Evolutionary conservation across 2,329 filamentous ascomycete species (phyloP), one percentile per base, ranked within the genome.

Genomic region (Chaetomiaceae sp.): DNA sequence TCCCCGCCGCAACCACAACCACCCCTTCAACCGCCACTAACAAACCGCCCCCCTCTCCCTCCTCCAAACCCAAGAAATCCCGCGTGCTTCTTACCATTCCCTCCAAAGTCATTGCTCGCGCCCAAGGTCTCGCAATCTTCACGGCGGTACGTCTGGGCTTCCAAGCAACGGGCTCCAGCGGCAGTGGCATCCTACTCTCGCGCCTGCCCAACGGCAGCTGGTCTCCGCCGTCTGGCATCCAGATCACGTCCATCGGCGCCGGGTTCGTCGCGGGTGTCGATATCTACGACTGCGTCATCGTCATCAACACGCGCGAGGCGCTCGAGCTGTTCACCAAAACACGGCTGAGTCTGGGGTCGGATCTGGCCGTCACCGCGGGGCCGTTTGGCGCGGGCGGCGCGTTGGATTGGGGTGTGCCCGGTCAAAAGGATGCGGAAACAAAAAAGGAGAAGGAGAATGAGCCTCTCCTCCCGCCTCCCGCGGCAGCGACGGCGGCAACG

Each of bases 211-310:
- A 87, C 63, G 84, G 84, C 13, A 74, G 73, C 8, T 95, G 89
- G 89, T 89, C 86, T 36, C 86, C 89, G 1, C 90, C 90, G 0
- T 89, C 85, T 0, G 90, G 87, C 29, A 91, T 95, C 64, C 79
- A 91, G 69, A 78, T 94, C 23, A 87, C 92, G 65, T 89, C 88
- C 0, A 79, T 89, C 1, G 89, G 87, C 4, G 79, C 90, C 1
- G 90, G 90, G 0, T 89, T 95, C 65, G 77, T 92, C 55, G 81
- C 88, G 1, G 90, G 90, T 11, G 79, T 92, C 11, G 90, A 95
- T 67, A 90, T 95, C 25, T 95, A 94, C 71, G 90, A 95, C 67
- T 94, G 88, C 61, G 88, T 95, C 2, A 82, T 90, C 21, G 86
- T 95, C 32, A 90, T 95, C 68, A 95, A 95, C 71, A 87, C 81